Evolutionary conservation across 2,329 filamentous ascomycete genomes (phyloP), one percentile per base, ranked within the genome.

Genomic region (Metarhizium robertsii): DNA sequence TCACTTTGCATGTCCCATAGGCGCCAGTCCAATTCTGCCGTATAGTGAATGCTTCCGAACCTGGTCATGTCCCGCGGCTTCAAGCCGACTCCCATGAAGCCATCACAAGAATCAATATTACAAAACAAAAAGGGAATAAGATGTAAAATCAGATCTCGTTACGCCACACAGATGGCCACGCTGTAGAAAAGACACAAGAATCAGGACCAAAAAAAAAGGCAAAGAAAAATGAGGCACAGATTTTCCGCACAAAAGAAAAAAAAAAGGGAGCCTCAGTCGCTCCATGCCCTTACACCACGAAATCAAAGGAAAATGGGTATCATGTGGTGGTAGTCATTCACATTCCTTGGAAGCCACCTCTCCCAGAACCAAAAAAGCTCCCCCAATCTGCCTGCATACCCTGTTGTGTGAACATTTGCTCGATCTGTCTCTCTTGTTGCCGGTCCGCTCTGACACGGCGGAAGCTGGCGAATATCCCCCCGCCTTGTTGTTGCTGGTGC

Each of bases 361-460:
- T 64, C 58, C 72, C 72, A 55, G 70, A 71, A 52, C 73, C 73
- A 63, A 77, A 75, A 60, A 77, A 73, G 62, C 73, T 71, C 52
- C 72, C 72, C 72, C 74, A 78, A 56, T 77, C 73, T 36, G 71
- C 68, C 58, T 71, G 70, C 66, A 75, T 75, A 57, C 68, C 71
- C 58, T 75, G 70, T 55, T 75, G 71, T 54, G 73, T 73, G 66
- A 80, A 73, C 66, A 80, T 75, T 42, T 78, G 76, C 54, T 79
- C 75, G 60, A 79, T 76, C 42, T 76, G 71, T 57, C 67, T 65
- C 59, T 71, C 70, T 57, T 67, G 65, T 45, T 66, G 66, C 34
- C 65, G 62, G 7, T 65, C 63, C 13, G 58, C 59, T 8, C 62
- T 61, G 20, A 59, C 58, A 20, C 65, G 61, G 43, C 63, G 61